phyloP scores from a whole-genome alignment of 2,329 filamentous ascomycete genomes.

The Thelonectria olida region DNA sequence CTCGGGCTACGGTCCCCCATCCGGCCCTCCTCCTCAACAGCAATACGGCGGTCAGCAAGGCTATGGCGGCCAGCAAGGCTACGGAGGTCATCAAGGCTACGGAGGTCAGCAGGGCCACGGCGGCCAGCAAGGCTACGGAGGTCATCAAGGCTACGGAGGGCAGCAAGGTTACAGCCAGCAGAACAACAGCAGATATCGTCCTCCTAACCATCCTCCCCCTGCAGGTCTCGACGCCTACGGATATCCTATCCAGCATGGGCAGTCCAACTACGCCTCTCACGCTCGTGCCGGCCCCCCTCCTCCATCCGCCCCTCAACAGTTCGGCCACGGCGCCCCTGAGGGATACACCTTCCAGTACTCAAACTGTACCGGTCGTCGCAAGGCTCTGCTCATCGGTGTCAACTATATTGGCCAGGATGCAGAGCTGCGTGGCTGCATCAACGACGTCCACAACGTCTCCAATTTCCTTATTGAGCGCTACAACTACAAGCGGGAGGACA shows the following conservation, averaged over 20 bases:
- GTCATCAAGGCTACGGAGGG: not conserved
- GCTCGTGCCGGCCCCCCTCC: slow-evolving; percentile 52
- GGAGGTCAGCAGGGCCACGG: no score
- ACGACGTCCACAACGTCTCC: slow-evolving; percentile 82
- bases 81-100: no score
- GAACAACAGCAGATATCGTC: slow-evolving; percentile 40
- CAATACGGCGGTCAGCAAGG: slow-evolving; percentile 28
- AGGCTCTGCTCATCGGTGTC: slow-evolving; percentile 81
- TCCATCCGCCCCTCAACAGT: slow-evolving; percentile 62
- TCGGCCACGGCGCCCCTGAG: slow-evolving; percentile 73
- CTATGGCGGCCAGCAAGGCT: no score
- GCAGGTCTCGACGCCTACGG: slow-evolving; percentile 56
- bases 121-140: not conserved
- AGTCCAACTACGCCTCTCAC: slow-evolving; percentile 39
- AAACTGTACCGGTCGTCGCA: slow-evolving; percentile 76
- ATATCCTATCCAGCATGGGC: slow-evolving; percentile 53
- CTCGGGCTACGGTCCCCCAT: slow-evolving; percentile 37
- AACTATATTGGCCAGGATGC: slow-evolving; percentile 81
- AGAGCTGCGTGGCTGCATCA: slow-evolving; percentile 81
- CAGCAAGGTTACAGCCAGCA: slow-evolving; percentile 13
- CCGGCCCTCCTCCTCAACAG: slow-evolving; percentile 31
- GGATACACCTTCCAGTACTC: slow-evolving; percentile 81
- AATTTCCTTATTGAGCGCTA: slow-evolving; percentile 74
- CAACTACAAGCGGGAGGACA: slow-evolving; percentile 79
- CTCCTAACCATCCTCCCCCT: slow-evolving; percentile 52